A percentile compares a stretch with the other conserved stretches of the same genome.
phyloP scores from a whole-genome alignment of 305 asterid species.

The Striga hermonthica region DNA sequence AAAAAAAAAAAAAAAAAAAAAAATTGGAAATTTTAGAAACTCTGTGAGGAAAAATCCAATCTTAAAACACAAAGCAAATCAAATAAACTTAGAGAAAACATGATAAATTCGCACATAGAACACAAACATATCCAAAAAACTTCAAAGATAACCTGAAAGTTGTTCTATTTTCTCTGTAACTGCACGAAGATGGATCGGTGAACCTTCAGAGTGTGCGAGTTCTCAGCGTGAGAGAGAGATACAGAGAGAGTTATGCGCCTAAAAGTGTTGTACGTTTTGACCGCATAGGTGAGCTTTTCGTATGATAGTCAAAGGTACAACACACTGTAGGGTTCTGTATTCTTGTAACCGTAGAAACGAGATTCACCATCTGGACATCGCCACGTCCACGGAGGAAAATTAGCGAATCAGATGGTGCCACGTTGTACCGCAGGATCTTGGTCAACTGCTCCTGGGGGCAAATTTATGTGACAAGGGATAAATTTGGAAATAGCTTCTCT shows the following conservation, averaged over 20 bases:
- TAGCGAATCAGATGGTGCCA: too few species aligned
- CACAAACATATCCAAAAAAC: conserved; percentile 13
- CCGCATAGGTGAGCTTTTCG: not conserved
- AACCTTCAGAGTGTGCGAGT: conserved; percentile 20
- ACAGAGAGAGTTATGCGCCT: not conserved
- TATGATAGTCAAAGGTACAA: conserved; percentile 13
- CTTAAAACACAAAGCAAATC: not conserved
- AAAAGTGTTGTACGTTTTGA: conserved; percentile 23
- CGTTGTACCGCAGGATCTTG: too few species aligned
- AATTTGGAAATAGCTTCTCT: too few species aligned
- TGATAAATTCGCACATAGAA: conserved; percentile 3
- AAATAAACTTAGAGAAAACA: conserved; percentile 3
- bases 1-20: not conserved
- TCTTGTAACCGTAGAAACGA: conserved; percentile 1
- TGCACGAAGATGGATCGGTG: conserved; percentile 8
- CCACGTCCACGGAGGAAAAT: too few species aligned
- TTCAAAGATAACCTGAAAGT: not conserved
- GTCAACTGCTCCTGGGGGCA: too few species aligned
- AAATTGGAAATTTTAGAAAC: too few species aligned
- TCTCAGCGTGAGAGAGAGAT: conserved; percentile 8
- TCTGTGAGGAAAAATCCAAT: not conserved
- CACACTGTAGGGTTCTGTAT: not conserved
- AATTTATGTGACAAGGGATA: too few species aligned
- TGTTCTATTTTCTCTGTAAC: conserved; percentile 4
- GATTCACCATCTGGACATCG: too few species aligned